A percentile compares a stretch with the other conserved stretches of the same genome.
These are phyloP conservation scores for Coemansia aciculifera DNA, from an alignment of 192 early-diverging fungal genomes.

Conservation along the genomic window DNA sequence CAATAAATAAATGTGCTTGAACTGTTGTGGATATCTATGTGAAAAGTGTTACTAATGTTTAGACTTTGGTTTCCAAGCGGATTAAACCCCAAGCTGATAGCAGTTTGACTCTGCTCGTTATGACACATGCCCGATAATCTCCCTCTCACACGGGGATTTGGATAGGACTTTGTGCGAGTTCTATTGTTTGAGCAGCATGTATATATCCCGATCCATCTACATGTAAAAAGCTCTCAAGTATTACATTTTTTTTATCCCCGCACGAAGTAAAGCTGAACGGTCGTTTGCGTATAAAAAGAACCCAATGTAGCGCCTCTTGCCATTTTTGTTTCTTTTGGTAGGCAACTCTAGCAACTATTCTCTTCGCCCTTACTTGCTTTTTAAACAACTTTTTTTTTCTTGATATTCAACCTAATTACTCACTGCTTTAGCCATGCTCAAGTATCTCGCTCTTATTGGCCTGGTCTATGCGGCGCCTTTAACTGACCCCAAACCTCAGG, in stretches of 20 bases:
- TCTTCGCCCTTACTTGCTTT: background rate
- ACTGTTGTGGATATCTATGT: background rate
- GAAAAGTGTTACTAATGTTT: background rate
- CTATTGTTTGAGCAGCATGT: background rate
- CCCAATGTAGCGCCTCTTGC: background rate
- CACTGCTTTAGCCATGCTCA: background rate
- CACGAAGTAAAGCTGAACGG: background rate
- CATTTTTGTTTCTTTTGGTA: background rate
- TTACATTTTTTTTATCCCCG: background rate
- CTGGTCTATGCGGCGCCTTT: background rate
- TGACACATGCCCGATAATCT: background rate
- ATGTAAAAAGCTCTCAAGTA: background rate
- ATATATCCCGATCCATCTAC: background rate
- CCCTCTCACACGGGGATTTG: background rate
- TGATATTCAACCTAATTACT: background rate
- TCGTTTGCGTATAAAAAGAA: background rate
- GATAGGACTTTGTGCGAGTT: background rate
- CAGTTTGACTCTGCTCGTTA: background rate
- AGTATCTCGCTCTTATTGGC: constrained; percentile 5
- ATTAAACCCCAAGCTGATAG: background rate
- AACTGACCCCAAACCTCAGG: background rate
- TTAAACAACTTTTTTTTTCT: background rate
- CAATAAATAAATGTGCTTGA: background rate
- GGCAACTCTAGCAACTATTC: background rate
- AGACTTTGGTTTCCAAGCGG: background rate